These are phyloP conservation scores for Parietaria judaica DNA, from an alignment of 306 rosid genomes.

Conservation along the genomic window DNA sequence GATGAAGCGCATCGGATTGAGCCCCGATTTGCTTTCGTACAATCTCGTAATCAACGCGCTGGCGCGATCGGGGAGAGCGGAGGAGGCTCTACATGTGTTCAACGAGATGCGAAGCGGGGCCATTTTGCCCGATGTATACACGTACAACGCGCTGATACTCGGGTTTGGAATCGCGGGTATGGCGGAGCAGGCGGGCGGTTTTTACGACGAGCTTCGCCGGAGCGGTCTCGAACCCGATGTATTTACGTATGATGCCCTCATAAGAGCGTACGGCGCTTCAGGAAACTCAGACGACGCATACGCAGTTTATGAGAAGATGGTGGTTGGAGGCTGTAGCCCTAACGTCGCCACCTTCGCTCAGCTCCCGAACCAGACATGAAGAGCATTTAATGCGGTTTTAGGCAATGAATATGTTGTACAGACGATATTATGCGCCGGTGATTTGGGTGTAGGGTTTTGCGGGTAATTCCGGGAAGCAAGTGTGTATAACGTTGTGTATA, in stretches of 20 bases:
- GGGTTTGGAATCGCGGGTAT: conserved; percentile 77
- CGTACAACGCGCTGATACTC: conserved; percentile 70
- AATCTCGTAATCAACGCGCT: conserved; percentile 77
- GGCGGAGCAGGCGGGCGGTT: conserved; percentile 62
- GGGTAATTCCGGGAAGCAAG: too few species aligned
- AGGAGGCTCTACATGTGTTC: conserved; percentile 62
- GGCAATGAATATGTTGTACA: too few species aligned
- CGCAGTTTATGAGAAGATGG: conserved; percentile 73
- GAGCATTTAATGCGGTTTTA: too few species aligned
- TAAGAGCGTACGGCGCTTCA: conserved; percentile 63
- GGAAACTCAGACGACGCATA: conserved; percentile 70
- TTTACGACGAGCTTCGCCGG: conserved; percentile 67
- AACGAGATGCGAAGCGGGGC: conserved; percentile 66
- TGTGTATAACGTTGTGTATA: too few species aligned
- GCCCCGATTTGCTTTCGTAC: conserved; percentile 63
- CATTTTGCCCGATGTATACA: conserved; percentile 70
- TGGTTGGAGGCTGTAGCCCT: conserved; percentile 83
- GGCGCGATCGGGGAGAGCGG: conserved; percentile 57
- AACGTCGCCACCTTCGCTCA: conserved; percentile 66
- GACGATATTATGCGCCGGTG: too few species aligned
- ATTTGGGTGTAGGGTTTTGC: too few species aligned
- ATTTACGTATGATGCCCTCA: conserved; percentile 90
- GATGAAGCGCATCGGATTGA: conserved; percentile 69
- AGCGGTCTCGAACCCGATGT: conserved; percentile 81
- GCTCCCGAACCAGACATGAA: conserved; percentile 64